Base-by-base conservation (phyloP, 257 asterid species). In the Fraxinus excelsior region DNA sequence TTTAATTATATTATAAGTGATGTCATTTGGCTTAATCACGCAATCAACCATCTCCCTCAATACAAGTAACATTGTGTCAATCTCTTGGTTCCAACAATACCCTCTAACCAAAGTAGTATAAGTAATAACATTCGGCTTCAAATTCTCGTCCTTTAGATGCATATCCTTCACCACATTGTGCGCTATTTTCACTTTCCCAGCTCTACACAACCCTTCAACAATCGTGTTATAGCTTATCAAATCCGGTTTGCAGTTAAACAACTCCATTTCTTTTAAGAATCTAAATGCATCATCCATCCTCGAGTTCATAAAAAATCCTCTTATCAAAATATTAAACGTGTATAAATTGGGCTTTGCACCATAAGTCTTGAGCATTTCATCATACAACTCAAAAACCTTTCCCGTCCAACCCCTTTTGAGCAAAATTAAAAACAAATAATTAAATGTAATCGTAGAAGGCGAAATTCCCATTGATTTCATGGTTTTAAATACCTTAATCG, bases 41-140 rank as follows among this genome's bases (percentile, higher is more conserved):
- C 66, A 58, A 72, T 44, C 78, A 19, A 82, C 83, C 96, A 92
- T 89, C 85, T 92, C 90, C 49, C 70, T 85, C 7, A 87, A 80
- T 86, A 89, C 84, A 68, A 70, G 78, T 76, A 89, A 79, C 26
- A 94, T 97, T 78, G 72, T 83, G 3, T 83, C 83, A n/a, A 90
- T 84, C 70, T 83, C 89, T 34, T 66, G 86, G 76, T 88, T 94
- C 73, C 78, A 86, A 76, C 97, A 94, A 81, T 87, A 92, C 66
- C 98, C 97, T 89, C 92, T 86, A n/a, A 94, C 82, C 96, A 94
- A 86, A 67, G 94, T 87, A 18, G 97, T 94, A 82, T 94, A 94
- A 37, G 85, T 92, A 71, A 94, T 88, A 79, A 92, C 90, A 84
- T 89, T 87, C 2, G 98, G 97, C 83, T 81, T 88, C 88, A 89